These are phyloP conservation scores for Lepidium sativum DNA, from an alignment of 345 rosid genomes.

Conservation along the genomic window DNA sequence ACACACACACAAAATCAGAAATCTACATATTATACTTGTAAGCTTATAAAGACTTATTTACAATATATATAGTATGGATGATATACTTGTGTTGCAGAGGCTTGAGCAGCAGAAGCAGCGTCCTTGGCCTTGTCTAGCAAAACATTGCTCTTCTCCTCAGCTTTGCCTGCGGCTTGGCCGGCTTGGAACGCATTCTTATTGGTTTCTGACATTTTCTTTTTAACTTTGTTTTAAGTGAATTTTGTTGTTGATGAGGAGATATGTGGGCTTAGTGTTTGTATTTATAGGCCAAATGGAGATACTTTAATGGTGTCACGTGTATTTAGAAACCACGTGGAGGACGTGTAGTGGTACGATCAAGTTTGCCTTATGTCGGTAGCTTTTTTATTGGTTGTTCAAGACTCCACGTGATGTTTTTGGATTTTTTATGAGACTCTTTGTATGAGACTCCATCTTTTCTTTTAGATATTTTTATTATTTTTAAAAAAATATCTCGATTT, in stretches of 20 bases:
- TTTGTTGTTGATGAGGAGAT: neutral
- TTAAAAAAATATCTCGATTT: too few species aligned
- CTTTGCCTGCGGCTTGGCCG: slow-evolving; percentile 43
- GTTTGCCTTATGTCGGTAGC: slow-evolving; percentile 29
- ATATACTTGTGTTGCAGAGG: slow-evolving; percentile 38
- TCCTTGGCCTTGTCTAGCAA: slow-evolving; percentile 38
- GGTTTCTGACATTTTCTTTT: slow-evolving; percentile 27
- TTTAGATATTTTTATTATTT: too few species aligned
- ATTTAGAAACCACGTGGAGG: neutral
- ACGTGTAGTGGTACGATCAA: neutral
- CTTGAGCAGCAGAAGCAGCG: slow-evolving; percentile 48
- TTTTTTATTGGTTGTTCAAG: too few species aligned
- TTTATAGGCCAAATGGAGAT: slow-evolving; percentile 10
- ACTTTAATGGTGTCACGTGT: slow-evolving; percentile 1
- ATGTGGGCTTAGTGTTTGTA: neutral
- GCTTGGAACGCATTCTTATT: slow-evolving; percentile 42
- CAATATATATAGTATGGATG: too few species aligned
- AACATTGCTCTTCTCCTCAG: slow-evolving; percentile 51
- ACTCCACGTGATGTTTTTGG: too few species aligned
- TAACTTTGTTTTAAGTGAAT: neutral
- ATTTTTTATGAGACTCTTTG: too few species aligned
- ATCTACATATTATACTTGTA: neutral
- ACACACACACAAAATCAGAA: neutral
- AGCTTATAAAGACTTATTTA: too few species aligned
- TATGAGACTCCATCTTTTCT: too few species aligned